phyloP scores from a whole-genome alignment of 2,329 filamentous ascomycete genomes.

The Pseudonectria foliicola region DNA sequence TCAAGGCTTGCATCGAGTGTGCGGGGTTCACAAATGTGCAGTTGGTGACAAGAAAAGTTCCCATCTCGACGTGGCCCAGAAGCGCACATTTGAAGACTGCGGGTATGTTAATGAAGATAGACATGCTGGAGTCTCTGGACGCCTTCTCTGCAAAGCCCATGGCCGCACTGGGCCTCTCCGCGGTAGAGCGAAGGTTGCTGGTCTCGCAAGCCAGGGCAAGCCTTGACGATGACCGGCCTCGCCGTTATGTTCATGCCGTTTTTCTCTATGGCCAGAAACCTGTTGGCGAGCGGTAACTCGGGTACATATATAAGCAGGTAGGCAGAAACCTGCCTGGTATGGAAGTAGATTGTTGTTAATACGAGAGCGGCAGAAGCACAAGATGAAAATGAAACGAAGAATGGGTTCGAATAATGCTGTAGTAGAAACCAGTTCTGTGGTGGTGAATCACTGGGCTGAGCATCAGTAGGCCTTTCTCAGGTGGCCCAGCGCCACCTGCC shows the following conservation, averaged over 20 bases:
- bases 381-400: too few relatives aligned
- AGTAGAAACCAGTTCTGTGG: too few relatives aligned
- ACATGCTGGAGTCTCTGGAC: slow-evolving; percentile 34
- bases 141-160: slow-evolving; percentile 36
- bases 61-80: slow-evolving; percentile 38
- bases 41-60: slow-evolving; percentile 35
- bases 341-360: too few relatives aligned
- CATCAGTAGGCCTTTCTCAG: too few relatives aligned
- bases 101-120: slow-evolving; percentile 38
- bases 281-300: too few relatives aligned
- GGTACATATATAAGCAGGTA: too few relatives aligned
- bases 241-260: slow-evolving; percentile 37
- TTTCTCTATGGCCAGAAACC: slow-evolving; percentile 41
- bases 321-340: too few relatives aligned
- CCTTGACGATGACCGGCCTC: slow-evolving; percentile 28
- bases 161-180: slow-evolving; percentile 28
- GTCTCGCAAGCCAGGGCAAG: slow-evolving; percentile 25
- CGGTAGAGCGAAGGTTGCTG: slow-evolving; percentile 28
- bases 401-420: too few relatives aligned
- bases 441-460: too few relatives aligned
- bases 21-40: slow-evolving; percentile 40
- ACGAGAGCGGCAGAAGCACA: too few relatives aligned
- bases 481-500: too few relatives aligned
- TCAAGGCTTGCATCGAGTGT: slow-evolving; percentile 29
- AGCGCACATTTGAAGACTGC: slow-evolving; percentile 34